These are phyloP conservation scores for Linum lewisii DNA, from an alignment of 345 rosid species.

Conservation along the genomic window DNA sequence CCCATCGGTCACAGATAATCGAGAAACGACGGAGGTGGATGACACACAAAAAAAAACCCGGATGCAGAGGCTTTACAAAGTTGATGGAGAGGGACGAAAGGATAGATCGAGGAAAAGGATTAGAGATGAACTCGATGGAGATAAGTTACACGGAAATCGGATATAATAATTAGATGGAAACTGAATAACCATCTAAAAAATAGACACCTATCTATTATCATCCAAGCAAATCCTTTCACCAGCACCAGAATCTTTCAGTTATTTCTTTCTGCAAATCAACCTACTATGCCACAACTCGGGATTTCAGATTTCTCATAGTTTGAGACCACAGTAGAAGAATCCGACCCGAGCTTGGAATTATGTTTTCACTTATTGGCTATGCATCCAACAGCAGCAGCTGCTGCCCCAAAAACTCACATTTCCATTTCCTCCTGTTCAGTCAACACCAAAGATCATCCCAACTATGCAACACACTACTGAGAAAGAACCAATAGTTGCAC, in stretches of 20 bases:
- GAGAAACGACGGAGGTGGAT: no score
- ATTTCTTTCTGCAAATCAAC: constrained; percentile 19
- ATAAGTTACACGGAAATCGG: no score
- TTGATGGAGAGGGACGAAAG: no score
- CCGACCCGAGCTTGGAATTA: constrained; percentile 23
- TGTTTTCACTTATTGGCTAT: constrained; percentile 45
- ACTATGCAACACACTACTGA: constrained; percentile 17
- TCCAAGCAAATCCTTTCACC: constrained; percentile 10
- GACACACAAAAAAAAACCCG: no score
- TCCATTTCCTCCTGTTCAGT: constrained; percentile 40
- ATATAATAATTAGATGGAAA: no score
- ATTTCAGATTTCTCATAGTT: constrained; percentile 23
- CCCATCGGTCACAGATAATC: no score
- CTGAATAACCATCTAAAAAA: constrained; percentile 19
- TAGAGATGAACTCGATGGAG: no score
- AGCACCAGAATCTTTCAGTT: constrained; percentile 25
- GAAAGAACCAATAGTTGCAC: constrained; percentile 8
- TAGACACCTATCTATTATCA: constrained; percentile 19
- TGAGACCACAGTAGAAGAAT: constrained; percentile 25
- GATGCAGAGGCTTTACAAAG: no score
- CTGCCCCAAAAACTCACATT: constrained; percentile 59
- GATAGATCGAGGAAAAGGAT: no score
- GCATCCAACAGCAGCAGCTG: constrained; percentile 64
- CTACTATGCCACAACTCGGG: constrained; percentile 15
- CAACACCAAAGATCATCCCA: constrained; percentile 15